Conservation (phyloP, 2,329 filamentous ascomycete species). For the Diplocarpon mali region DNA sequence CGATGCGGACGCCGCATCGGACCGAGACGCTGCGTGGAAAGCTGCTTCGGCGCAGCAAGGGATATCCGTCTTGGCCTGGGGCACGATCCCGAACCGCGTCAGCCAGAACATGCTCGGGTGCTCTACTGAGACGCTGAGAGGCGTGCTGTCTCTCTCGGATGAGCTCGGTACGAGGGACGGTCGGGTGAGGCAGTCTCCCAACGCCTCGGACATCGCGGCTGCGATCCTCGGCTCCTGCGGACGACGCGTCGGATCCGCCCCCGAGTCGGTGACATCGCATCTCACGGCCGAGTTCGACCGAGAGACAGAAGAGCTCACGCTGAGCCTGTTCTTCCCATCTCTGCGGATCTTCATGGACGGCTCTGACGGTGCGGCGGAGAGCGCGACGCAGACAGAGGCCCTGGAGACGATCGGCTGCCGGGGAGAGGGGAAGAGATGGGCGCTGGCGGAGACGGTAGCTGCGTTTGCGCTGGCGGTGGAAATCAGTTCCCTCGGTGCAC, state of each 20-base stretch:
- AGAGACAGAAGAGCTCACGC: constrained; percentile 14
- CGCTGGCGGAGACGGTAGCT: constrained; percentile 22
- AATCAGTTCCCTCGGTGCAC: constrained; percentile 18
- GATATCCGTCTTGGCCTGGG: constrained; percentile 23
- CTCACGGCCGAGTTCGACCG: constrained; percentile 17
- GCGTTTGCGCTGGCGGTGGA: constrained; percentile 24
- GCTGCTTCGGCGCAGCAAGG: constrained; percentile 19
- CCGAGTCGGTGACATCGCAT: constrained; percentile 19
- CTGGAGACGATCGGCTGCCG: constrained; percentile 20
- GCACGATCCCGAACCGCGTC: constrained; percentile 13
- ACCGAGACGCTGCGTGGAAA: constrained; percentile 20
- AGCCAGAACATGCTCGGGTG: constrained; percentile 16
- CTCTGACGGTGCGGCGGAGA: constrained; percentile 21
- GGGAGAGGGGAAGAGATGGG: constrained; percentile 18
- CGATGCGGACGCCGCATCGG: constrained; percentile 20
- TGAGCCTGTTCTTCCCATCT: constrained; percentile 23
- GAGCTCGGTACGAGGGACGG: constrained; percentile 17
- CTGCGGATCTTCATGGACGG: constrained; percentile 23
- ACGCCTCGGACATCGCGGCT: constrained; percentile 17
- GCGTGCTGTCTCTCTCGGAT: constrained; percentile 5
- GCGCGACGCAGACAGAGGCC: constrained; percentile 21
- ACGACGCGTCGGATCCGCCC: constrained; percentile 18
- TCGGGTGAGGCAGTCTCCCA: constrained; percentile 15
- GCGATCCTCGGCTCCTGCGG: constrained; percentile 22
- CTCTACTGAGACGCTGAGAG: constrained; percentile 11